Conservation (phyloP, 164 flowering plant species). For the Amborella trichopoda region DNA sequence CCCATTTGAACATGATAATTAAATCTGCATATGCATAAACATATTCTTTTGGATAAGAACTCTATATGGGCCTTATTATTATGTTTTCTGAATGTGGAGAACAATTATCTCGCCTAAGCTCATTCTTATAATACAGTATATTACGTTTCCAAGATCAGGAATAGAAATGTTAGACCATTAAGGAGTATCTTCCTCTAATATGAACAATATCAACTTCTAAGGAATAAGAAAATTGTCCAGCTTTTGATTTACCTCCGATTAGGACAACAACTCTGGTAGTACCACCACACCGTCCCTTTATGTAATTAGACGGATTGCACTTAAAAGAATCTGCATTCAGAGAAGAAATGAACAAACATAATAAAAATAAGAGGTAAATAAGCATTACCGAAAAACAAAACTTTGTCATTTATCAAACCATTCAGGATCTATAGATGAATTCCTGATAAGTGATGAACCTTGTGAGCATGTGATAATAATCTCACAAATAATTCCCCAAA, state of each 20-base stretch:
- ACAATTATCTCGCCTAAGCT: background rate
- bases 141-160: background rate
- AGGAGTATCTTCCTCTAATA: background rate
- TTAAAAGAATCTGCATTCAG: conserved; percentile 18
- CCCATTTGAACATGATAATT: too few relatives aligned
- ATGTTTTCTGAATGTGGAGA: background rate
- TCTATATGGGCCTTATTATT: background rate
- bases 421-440: background rate
- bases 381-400: background rate
- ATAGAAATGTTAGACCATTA: background rate
- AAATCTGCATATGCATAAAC: too few relatives aligned
- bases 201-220: background rate
- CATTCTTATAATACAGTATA: background rate
- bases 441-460: background rate
- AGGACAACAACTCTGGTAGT: conserved; percentile 31
- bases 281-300: conserved; percentile 52
- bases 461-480: background rate
- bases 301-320: conserved; percentile 36
- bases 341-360: background rate
- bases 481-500: background rate
- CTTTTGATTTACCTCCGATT: conserved; percentile 45
- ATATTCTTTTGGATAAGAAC: too few relatives aligned
- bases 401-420: background rate
- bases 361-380: background rate
- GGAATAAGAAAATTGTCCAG: background rate